Conservation (phyloP, 805 yeast species). For the Hanseniaspora nectarophila region DNA sequence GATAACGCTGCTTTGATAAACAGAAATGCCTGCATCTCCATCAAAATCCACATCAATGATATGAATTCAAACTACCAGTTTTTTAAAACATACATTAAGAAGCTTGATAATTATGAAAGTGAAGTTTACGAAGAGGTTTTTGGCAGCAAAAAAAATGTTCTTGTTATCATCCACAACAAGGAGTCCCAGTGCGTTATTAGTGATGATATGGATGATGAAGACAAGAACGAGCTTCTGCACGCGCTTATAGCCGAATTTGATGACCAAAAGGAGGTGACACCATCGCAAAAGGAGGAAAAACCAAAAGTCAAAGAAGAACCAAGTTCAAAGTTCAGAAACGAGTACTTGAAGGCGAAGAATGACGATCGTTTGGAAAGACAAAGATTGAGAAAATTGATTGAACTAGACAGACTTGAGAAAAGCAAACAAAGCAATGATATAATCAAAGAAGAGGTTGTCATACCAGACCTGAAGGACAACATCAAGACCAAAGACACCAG, state of each 20-base stretch:
- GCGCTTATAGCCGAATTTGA: neutral
- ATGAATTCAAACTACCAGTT: neutral
- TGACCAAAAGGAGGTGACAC: too few species aligned
- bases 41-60: neutral
- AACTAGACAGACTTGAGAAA: constrained; percentile 14
- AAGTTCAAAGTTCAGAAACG: constrained; percentile 18
- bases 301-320: neutral
- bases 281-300: neutral
- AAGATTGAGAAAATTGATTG: constrained; percentile 11
- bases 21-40: neutral
- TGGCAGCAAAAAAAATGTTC: neutral
- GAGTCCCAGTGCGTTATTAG: neutral
- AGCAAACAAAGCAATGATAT: neutral
- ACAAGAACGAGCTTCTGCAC: neutral
- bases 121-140: neutral
- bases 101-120: neutral
- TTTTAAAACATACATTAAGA: neutral
- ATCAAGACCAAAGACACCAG: constrained; percentile 9
- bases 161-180: neutral
- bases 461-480: constrained; percentile 6
- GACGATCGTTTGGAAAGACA: constrained; percentile 19
- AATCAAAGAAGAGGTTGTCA: neutral
- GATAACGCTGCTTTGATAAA: neutral
- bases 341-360: constrained; percentile 17
- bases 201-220: neutral